phyloP scores from a whole-genome alignment of 2,329 filamentous ascomycete species.

The Fusarium annulatum region DNA sequence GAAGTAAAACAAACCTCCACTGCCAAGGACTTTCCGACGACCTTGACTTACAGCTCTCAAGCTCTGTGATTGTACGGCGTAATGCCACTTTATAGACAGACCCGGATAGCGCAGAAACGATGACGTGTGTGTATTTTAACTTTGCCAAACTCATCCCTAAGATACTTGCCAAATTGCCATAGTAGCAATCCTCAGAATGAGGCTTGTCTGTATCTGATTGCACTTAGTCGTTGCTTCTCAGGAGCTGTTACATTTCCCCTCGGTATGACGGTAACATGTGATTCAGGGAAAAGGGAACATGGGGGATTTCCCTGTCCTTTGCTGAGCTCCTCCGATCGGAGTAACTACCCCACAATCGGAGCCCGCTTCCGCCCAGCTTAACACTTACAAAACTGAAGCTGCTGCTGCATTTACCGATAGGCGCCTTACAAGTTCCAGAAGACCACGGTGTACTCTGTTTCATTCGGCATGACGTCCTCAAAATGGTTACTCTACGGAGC shows the following conservation, averaged over 20 bases:
- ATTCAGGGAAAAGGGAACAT: not conserved
- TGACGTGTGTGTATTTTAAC: too few species aligned
- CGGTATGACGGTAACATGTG: not conserved
- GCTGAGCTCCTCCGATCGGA: not conserved
- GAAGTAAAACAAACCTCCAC: not conserved
- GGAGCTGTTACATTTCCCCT: too few species aligned
- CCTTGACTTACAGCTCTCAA: too few species aligned
- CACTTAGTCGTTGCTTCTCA: not conserved
- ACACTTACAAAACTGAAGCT: not conserved
- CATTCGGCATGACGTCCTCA: accelerated
- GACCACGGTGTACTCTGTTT: accelerated
- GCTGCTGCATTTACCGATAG: not conserved
- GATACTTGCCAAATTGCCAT: too few species aligned
- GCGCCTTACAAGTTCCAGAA: accelerated
- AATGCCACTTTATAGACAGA: too few species aligned
- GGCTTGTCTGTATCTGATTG: not conserved
- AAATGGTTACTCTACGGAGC: not conserved
- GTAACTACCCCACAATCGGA: not conserved
- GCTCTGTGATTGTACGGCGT: too few species aligned
- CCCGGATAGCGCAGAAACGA: too few species aligned
- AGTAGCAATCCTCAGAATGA: too few species aligned
- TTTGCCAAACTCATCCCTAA: too few species aligned
- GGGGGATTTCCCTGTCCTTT: not conserved
- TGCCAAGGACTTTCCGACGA: too few species aligned
- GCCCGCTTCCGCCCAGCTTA: not conserved